phyloP scores from a whole-genome alignment of 129 eudicot genomes.

The Kitagawia praeruptora region DNA sequence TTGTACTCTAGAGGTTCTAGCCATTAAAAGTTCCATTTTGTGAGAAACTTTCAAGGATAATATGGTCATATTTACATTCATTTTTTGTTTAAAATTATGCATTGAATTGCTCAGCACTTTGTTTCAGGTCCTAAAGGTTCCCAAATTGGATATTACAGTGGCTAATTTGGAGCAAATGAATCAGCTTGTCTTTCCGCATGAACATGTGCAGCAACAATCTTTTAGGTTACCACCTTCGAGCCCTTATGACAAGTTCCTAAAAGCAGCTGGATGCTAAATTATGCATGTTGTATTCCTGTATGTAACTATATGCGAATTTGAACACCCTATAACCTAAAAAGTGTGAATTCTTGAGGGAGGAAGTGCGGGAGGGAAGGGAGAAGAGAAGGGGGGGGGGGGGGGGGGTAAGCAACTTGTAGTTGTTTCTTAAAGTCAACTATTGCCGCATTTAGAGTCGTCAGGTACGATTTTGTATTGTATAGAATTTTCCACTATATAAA shows the following conservation, averaged over 20 bases:
- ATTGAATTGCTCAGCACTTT: neutral
- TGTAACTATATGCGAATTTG: neutral
- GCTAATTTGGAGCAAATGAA: constrained; percentile 25
- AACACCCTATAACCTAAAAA: neutral
- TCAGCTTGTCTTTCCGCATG: constrained; percentile 34
- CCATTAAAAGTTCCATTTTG: neutral
- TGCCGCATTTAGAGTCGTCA: neutral
- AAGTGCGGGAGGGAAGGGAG: too few relatives aligned
- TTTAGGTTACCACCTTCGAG: constrained; percentile 85
- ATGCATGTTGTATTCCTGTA: neutral
- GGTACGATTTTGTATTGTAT: neutral
- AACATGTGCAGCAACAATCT: constrained; percentile 45
- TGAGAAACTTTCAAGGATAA: neutral
- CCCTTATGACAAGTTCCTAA: constrained; percentile 78
- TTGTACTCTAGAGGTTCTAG: too few relatives aligned
- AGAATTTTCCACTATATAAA: neutral
- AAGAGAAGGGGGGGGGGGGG: neutral
- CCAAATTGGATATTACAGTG: constrained; percentile 22
- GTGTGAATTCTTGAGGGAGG: neutral
- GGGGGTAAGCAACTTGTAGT: neutral
- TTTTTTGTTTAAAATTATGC: neutral
- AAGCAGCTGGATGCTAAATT: constrained; percentile 74
- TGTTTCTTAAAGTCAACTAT: neutral
- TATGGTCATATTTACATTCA: neutral
- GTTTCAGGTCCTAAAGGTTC: constrained; percentile 6